Conservation (phyloP, 2,329 filamentous ascomycete genomes). For the Gnomoniopsis sp. region DNA sequence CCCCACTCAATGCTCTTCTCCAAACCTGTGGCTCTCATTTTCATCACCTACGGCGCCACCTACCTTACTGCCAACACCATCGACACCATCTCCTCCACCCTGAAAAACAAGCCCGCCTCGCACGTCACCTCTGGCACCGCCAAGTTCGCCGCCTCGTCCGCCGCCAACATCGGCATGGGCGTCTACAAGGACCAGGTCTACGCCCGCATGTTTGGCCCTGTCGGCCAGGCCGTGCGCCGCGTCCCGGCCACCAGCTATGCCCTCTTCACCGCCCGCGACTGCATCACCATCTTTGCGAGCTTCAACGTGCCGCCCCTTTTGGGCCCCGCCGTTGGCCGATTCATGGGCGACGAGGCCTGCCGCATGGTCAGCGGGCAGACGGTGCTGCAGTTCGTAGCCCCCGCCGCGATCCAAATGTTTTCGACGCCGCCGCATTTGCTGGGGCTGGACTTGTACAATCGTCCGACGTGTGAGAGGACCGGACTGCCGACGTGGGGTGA, state of each 20-base stretch:
- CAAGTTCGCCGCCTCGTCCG: slow-evolving; percentile 78
- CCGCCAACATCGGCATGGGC: slow-evolving; percentile 81
- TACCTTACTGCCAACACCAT: slow-evolving; percentile 86
- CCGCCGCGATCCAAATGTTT: slow-evolving; percentile 72
- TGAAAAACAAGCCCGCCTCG: slow-evolving; percentile 52
- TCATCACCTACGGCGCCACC: slow-evolving; percentile 79
- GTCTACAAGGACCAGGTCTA: slow-evolving; percentile 89
- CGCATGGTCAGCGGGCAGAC: slow-evolving; percentile 49
- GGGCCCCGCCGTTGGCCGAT: slow-evolving; percentile 62
- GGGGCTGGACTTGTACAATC: slow-evolving; percentile 83
- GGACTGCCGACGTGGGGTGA: slow-evolving; percentile 43
- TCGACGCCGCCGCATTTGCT: slow-evolving; percentile 83
- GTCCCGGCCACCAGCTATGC: slow-evolving; percentile 70
- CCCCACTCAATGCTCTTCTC: slow-evolving; percentile 61
- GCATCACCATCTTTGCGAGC: slow-evolving; percentile 83
- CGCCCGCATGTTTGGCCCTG: slow-evolving; percentile 74
- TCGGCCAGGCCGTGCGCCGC: slow-evolving; percentile 41
- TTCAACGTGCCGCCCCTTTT: slow-evolving; percentile 86
- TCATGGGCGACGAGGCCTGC: slow-evolving; percentile 51
- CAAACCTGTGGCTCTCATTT: slow-evolving; percentile 66
- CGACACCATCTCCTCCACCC: slow-evolving; percentile 72
- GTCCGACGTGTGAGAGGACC: slow-evolving; percentile 44
- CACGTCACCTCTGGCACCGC: slow-evolving; percentile 68
- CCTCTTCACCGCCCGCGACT: slow-evolving; percentile 80
- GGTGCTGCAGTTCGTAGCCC: slow-evolving; percentile 75